phyloP scores from a whole-genome alignment of 768 basidiomycete species.

The Podaxis carcinomalis region DNA sequence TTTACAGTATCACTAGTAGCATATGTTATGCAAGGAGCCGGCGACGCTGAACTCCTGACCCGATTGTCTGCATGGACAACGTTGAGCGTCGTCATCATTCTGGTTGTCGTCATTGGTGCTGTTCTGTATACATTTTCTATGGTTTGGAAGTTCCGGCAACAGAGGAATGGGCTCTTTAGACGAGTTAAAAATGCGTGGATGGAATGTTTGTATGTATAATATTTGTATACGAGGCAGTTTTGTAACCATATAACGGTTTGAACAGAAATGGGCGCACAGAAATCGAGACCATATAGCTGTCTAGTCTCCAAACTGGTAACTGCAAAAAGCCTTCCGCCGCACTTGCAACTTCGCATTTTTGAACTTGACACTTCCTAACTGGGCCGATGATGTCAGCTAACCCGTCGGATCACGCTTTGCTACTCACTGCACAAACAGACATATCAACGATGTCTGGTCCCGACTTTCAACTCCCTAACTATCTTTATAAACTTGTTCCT shows the following conservation, averaged over 20 bases:
- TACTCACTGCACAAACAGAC: too few species aligned
- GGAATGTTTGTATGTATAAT: background rate
- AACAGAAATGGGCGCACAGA: too few species aligned
- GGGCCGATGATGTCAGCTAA: too few species aligned
- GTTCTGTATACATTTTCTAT: slow-evolving; percentile 46
- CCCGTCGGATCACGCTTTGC: too few species aligned
- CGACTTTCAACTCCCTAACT: slow-evolving; percentile 33
- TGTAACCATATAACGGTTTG: too few species aligned
- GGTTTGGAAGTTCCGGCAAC: slow-evolving; percentile 43
- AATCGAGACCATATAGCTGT: too few species aligned
- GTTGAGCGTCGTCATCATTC: slow-evolving; percentile 34
- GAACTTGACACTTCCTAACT: background rate
- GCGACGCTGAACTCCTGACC: slow-evolving; percentile 17
- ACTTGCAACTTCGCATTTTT: too few species aligned
- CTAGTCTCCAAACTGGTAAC: too few species aligned
- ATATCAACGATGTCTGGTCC: background rate
- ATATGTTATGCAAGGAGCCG: slow-evolving; percentile 36
- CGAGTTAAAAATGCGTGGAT: slow-evolving; percentile 16
- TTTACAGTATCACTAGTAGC: slow-evolving; percentile 44
- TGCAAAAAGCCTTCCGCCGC: too few species aligned
- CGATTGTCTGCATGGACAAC: slow-evolving; percentile 35
- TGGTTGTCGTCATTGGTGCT: slow-evolving; percentile 31
- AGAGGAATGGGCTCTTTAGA: slow-evolving; percentile 19
- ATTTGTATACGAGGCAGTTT: too few species aligned
- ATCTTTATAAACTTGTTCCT: slow-evolving; percentile 60